Evolutionary conservation across 805 yeast species (phyloP).

Genomic region (Barnettozyma botsteinii): DNA sequence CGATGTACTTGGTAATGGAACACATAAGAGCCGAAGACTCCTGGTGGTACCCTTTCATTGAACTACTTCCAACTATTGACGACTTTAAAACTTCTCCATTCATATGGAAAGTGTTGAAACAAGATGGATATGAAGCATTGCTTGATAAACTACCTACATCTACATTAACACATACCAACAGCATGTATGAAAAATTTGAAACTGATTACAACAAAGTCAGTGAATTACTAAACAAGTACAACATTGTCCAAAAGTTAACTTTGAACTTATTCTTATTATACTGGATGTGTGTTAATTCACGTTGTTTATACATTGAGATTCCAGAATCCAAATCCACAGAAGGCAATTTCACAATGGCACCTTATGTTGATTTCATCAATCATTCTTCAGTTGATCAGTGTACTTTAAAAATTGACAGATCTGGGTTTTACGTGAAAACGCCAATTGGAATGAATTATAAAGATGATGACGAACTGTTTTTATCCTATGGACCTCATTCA

Average conservation of each 20-base stretch:
- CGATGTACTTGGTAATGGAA: conserved; percentile 46
- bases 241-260: background rate
- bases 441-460: conserved; percentile 27
- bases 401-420: conserved; percentile 37
- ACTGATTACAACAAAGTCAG: conserved; percentile 28
- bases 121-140: conserved; percentile 25
- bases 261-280: conserved; percentile 46
- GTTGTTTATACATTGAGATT: conserved; percentile 78
- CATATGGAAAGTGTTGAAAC: conserved; percentile 42
- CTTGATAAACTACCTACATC: conserved; percentile 40
- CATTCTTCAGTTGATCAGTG: conserved; percentile 54
- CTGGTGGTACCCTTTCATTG: conserved; percentile 66
- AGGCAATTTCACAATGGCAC: conserved; percentile 86
- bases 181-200: conserved; percentile 38
- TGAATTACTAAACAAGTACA: conserved; percentile 13
- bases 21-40: conserved; percentile 33
- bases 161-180: conserved; percentile 33
- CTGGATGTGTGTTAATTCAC: conserved; percentile 86
- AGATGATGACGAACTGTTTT: conserved; percentile 50
- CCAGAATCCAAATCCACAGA: conserved; percentile 44
- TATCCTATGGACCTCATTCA: conserved; percentile 85
- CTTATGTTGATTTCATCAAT: conserved; percentile 83
- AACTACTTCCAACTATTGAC: conserved; percentile 49
- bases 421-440: conserved; percentile 50
- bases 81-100: conserved; percentile 59